Conservation (phyloP, 2,329 filamentous ascomycete genomes). For the Curvularia hawaiiensis region DNA sequence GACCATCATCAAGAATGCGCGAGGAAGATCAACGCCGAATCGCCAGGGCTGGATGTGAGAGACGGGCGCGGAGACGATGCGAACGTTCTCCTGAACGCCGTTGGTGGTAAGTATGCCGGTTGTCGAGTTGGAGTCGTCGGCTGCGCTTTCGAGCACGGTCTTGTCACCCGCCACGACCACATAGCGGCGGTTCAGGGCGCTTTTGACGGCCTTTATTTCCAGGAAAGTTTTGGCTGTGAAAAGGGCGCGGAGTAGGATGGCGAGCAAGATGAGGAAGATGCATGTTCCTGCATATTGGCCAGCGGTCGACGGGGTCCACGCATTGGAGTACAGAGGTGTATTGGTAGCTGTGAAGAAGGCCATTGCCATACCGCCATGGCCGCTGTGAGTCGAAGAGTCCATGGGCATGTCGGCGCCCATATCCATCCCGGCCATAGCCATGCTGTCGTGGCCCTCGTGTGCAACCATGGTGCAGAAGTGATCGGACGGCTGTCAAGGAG, state of each 20-base stretch:
- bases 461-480: constrained; percentile 37
- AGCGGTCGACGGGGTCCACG: constrained; percentile 74
- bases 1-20: constrained; percentile 72
- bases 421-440: constrained; percentile 13
- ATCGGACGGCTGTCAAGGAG: neutral
- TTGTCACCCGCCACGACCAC: constrained; percentile 71
- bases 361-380: constrained; percentile 56
- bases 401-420: constrained; percentile 10
- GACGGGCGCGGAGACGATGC: constrained; percentile 68
- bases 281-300: constrained; percentile 86
- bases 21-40: constrained; percentile 76
- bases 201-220: constrained; percentile 72
- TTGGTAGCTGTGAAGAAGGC: constrained; percentile 67
- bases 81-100: constrained; percentile 80
- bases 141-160: constrained; percentile 58
- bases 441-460: constrained; percentile 35
- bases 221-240: constrained; percentile 69
- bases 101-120: constrained; percentile 72
- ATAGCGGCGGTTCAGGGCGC: constrained; percentile 76
- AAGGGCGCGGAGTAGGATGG: constrained; percentile 70
- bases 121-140: constrained; percentile 62
- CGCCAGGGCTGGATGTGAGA: constrained; percentile 72
- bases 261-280: constrained; percentile 85
- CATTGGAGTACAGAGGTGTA: constrained; percentile 68
- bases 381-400: neutral